Evolutionary conservation across 2,329 filamentous ascomycete species (phyloP), one percentile per base, ranked within the genome.

Genomic region (Aureobasidium mangrovei): DNA sequence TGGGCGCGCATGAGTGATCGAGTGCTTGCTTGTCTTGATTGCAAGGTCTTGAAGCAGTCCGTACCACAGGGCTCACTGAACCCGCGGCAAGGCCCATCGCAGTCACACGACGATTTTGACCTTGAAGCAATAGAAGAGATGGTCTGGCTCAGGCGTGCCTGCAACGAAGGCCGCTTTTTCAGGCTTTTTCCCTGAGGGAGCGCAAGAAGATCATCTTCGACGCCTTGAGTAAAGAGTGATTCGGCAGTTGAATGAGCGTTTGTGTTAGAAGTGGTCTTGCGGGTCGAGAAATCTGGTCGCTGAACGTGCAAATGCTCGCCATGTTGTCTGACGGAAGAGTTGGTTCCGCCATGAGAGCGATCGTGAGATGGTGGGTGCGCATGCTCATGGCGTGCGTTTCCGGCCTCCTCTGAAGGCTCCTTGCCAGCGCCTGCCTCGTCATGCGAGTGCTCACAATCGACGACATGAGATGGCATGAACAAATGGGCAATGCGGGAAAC

Each of bases 381-480:
- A 51, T 66, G 62, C 7, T 60, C 57, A 38, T 67, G 62, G 27
- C 58, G 38, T 9, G 57, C 35, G 9, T 58, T 53, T 39, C 56
- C 59, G 27, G 63, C 59, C 53, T 63, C 68, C 4, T 66, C 65
- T 51, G 68, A 64, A 54, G 69, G 69, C 57, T 76, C 71, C 24
- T 82, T 82, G 10, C 77, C 74, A 29, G 29, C 36, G 3, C 69
- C 67, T 58, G 75, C 69, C 24, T 83, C 83, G 9, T 80, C 76
- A 63, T 91, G 86, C 42, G 77, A 80, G 63, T 90, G 86, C 59
- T 88, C 85, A 69, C 88, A 93, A 65, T 88, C 85, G 53, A 91
- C 86, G 4, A 90, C 83, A 61, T 89, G 85, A 18, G 86, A 87
- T 5, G 88, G 87, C 65, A 91, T 83, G 60, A 83, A 81, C 35